Conservation (phyloP, 768 basidiomycete genomes). For the Tulasnella sp. region DNA sequence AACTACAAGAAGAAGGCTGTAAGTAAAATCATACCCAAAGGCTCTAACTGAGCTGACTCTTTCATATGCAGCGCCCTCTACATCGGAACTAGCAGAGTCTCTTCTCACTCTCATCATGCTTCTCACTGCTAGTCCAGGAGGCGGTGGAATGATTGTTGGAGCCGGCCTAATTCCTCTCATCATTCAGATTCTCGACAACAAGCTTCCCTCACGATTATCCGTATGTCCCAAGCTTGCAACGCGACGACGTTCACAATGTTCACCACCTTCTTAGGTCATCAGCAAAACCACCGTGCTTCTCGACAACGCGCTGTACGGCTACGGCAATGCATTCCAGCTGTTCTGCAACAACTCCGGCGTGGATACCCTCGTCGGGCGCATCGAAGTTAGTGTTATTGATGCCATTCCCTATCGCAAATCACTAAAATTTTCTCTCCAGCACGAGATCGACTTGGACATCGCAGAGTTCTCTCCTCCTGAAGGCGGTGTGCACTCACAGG, state of each 20-base stretch:
- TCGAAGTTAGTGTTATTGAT: conserved; percentile 49
- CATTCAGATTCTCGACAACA: conserved; percentile 80
- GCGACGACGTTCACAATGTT: not conserved
- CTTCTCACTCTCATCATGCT: conserved; percentile 78
- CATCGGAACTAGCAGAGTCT: conserved; percentile 45
- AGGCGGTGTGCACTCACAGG: conserved; percentile 35
- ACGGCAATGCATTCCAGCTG: conserved; percentile 72
- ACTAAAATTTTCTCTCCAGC: conserved; percentile 28
- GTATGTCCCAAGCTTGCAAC: conserved; percentile 21
- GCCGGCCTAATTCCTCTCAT: conserved; percentile 85
- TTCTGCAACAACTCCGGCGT: conserved; percentile 81
- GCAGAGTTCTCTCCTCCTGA: conserved; percentile 39
- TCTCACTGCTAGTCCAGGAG: conserved; percentile 71
- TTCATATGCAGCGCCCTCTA: conserved; percentile 19
- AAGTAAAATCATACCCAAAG: conserved; percentile 47
- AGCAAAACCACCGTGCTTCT: conserved; percentile 87
- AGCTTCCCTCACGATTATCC: conserved; percentile 50
- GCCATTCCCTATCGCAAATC: not conserved
- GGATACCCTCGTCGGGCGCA: conserved; percentile 70
- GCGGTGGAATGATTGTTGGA: conserved; percentile 88
- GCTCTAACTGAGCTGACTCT: not conserved
- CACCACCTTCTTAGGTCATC: conserved; percentile 33
- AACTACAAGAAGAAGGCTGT: conserved; percentile 56
- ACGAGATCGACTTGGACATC: conserved; percentile 57
- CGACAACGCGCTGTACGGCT: conserved; percentile 86